Percentiles rank a stretch among this genome's conserved stretches.
Evolutionary conservation across 177 flowering plant genomes (phyloP).

Genomic region (Vitis hybrid): DNA sequence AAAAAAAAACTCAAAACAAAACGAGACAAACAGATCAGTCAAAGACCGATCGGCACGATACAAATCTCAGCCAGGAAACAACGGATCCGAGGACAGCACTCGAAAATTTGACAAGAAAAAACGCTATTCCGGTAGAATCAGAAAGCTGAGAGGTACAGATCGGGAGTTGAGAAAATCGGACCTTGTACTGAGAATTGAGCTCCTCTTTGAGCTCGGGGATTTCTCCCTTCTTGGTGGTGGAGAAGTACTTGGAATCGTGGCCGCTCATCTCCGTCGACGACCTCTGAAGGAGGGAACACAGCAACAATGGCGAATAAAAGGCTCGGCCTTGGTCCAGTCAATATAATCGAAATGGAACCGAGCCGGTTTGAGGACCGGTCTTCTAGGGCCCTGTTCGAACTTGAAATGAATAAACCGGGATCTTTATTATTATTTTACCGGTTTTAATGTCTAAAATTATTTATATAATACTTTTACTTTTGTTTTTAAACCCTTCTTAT

Average conservation of each 20-base stretch:
- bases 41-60: neutral
- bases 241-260: constrained; percentile 96
- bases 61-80: neutral
- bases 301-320: neutral
- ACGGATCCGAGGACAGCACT: constrained; percentile 13
- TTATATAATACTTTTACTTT: no score
- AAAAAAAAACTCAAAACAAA: neutral
- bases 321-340: neutral
- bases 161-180: constrained; percentile 12
- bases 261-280: constrained; percentile 57
- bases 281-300: neutral
- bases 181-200: constrained; percentile 99
- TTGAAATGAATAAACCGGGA: no score
- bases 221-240: constrained; percentile 96
- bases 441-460: no score
- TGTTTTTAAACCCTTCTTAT: no score
- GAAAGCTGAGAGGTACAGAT: neutral
- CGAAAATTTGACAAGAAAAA: constrained; percentile 16
- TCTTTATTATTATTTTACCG: no score
- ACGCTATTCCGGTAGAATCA: neutral
- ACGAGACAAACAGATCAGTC: neutral
- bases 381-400: neutral
- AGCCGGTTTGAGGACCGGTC: neutral
- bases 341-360: neutral
- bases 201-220: constrained; percentile 98